These are phyloP conservation scores for Tetracentron sinense DNA, from an alignment of 164 flowering plant genomes.

Conservation along the genomic window DNA sequence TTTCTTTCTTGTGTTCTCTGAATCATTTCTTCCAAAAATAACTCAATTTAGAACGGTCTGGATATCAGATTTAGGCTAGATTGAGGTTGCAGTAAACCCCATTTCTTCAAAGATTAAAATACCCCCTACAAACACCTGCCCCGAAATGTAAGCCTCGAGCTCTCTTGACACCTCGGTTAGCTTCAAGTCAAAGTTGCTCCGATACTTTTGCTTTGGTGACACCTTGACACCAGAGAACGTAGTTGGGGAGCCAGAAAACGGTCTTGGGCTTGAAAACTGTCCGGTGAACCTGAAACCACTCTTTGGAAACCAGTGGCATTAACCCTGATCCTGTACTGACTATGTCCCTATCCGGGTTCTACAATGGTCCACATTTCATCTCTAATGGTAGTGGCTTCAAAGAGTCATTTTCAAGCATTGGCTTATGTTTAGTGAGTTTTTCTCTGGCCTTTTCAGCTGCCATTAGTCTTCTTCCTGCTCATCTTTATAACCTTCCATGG, in stretches of 20 bases:
- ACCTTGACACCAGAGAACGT: constrained; percentile 25
- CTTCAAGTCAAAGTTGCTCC: constrained; percentile 77
- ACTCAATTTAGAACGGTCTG: too few species aligned
- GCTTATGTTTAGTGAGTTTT: constrained; percentile 45
- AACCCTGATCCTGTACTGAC: constrained; percentile 21
- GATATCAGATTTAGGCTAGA: too few species aligned
- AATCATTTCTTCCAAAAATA: too few species aligned
- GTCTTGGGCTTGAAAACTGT: constrained; percentile 74
- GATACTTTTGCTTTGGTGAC: constrained; percentile 63
- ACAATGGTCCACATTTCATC: constrained; percentile 60
- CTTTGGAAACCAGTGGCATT: constrained; percentile 39
- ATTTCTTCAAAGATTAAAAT: too few species aligned
- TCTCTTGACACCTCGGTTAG: constrained; percentile 83
- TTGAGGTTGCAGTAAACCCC: too few species aligned
- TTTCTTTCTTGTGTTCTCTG: too few species aligned
- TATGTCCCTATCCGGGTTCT: constrained; percentile 30
- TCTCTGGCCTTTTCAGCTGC: constrained; percentile 86
- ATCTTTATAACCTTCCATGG: constrained; percentile 88
- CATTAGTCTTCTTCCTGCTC: constrained; percentile 74
- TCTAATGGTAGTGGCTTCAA: constrained; percentile 80
- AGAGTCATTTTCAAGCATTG: constrained; percentile 27
- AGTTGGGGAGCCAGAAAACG: constrained; percentile 62
- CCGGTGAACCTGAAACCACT: constrained; percentile 40
- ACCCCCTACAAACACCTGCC: constrained; percentile 84
- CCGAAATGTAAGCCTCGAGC: constrained; percentile 79